Evolutionary conservation across 2,329 filamentous ascomycete genomes (phyloP), one percentile per base, ranked within the genome.

Genomic region (Clarireedia sp.): DNA sequence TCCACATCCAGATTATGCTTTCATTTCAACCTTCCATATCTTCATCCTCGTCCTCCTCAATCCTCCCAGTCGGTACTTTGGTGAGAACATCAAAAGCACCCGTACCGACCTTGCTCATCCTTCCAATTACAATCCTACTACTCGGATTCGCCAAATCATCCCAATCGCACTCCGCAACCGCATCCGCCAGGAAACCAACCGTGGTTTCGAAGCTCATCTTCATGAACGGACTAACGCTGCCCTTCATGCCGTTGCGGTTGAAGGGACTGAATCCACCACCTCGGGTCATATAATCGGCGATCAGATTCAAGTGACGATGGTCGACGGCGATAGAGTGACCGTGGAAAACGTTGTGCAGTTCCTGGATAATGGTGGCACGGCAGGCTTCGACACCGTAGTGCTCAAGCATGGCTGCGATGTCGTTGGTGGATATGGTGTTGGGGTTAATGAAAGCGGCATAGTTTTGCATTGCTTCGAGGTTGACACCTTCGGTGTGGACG

Each of bases 131-230:
- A 66, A 99, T 88, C 57, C 92, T 81, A 60, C 89, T 86, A 70
- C 87, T 94, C 0, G 95, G 94, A 58, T 87, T 90, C 57, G 80
- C 83, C 58, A 99, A 75, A 66, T 94, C 87, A 71, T 99, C 94
- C 78, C 83, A 89, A 71, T 97, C 94, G 49, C 89, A 85, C 67
- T 95, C 90, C 56, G 95, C 75, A 24, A 96, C 86, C 1, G 94
- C 91, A 68, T 97, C 94, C 71, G 88, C 91, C 66, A 99, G 78
- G 76, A 96, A 96, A 0, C 87, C 86, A 40, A 97, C 81, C 2
- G 94, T 99, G 3, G 94, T 99, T 79, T 99, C 94, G 74, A 97
- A 99, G 71, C 89, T 95, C 92, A 97, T 97, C 79, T 97, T 97
- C 73, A 94, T 92, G 64, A 99, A 92, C 0, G 94, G 90, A 62